Conservation (phyloP, 2,329 filamentous ascomycete genomes). For the Sclerotinia borealis region DNA sequence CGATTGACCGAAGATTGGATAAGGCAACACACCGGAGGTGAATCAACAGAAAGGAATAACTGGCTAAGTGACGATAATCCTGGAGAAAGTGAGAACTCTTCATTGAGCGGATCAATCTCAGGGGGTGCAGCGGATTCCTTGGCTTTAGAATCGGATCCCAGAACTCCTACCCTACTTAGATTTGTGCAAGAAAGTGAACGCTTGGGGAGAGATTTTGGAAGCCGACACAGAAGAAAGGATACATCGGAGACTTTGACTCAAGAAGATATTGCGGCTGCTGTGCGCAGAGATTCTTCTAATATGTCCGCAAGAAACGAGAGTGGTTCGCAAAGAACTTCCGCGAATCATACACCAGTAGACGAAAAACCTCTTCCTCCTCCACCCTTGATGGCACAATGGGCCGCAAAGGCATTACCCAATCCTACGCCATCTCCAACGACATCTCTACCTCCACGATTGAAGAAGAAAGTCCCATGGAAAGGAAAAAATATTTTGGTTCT, state of each 20-base stretch:
- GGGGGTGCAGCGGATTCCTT: conserved; percentile 45
- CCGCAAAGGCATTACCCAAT: conserved; percentile 14
- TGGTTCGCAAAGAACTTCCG: conserved; percentile 19
- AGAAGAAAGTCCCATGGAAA: conserved; percentile 69
- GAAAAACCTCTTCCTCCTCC: conserved; percentile 38
- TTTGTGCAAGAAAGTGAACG: conserved; percentile 25
- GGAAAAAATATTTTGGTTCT: conserved; percentile 69
- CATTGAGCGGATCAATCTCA: conserved; percentile 59
- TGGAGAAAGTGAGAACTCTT: conserved; percentile 68
- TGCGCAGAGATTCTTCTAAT: conserved; percentile 5
- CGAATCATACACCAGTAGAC: conserved; percentile 22
- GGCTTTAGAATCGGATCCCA: conserved; percentile 24
- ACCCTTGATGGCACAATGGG: conserved; percentile 22
- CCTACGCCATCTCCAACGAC: conserved; percentile 30
- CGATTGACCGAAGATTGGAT: conserved; percentile 82
- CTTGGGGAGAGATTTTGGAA: conserved; percentile 13
- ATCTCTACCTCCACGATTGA: conserved; percentile 47
- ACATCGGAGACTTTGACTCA: conserved; percentile 30
- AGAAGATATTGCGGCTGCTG: conserved; percentile 26
- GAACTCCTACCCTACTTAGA: conserved; percentile 31
- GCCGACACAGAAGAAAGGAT: conserved; percentile 31
- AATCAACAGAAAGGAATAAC: conserved; percentile 64
- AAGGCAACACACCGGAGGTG: conserved; percentile 69
- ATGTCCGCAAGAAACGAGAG: conserved; percentile 25
- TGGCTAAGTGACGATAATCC: conserved; percentile 82